A percentile compares a stretch with the other conserved stretches of the same genome.
Conservation (phyloP, 345 rosid genomes). For the Syzygium aqueum region DNA sequence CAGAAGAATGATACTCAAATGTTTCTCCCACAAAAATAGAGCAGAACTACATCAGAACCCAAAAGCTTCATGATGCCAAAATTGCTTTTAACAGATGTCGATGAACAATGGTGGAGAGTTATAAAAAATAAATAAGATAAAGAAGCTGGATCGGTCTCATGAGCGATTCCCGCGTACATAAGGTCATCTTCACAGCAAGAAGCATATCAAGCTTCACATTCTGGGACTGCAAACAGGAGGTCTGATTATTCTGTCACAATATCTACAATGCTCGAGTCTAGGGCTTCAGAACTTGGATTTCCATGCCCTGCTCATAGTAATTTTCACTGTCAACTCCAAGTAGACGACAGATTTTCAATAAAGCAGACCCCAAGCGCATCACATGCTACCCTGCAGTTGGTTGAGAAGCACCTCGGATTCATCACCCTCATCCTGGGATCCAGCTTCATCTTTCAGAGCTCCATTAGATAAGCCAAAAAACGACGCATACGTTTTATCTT, state of each 20-base stretch:
- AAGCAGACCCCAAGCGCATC: not conserved
- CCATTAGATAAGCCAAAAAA: slow-evolving; percentile 21
- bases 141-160: not conserved
- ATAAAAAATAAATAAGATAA: not conserved
- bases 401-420: slow-evolving; percentile 27
- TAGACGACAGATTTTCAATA: not conserved
- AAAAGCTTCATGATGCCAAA: not conserved
- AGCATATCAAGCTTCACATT: not conserved
- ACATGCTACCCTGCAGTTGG: slow-evolving; percentile 36
- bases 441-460: not conserved
- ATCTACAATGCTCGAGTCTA: not conserved
- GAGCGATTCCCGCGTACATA: not conserved
- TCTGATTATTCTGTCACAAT: not conserved
- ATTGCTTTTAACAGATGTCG: not conserved
- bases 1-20: not conserved
- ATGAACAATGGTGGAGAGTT: not conserved
- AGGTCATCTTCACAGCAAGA: not conserved
- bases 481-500: slow-evolving; percentile 39
- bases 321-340: not conserved
- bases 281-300: not conserved
- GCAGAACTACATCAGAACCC: not conserved
- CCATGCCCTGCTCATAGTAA: not conserved
- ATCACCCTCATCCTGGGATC: not conserved
- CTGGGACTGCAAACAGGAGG: not conserved
- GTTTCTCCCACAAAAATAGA: not conserved